phyloP scores from a whole-genome alignment of 1,284 basidiomycete genomes.

The Papiliotrema terrestris region DNA sequence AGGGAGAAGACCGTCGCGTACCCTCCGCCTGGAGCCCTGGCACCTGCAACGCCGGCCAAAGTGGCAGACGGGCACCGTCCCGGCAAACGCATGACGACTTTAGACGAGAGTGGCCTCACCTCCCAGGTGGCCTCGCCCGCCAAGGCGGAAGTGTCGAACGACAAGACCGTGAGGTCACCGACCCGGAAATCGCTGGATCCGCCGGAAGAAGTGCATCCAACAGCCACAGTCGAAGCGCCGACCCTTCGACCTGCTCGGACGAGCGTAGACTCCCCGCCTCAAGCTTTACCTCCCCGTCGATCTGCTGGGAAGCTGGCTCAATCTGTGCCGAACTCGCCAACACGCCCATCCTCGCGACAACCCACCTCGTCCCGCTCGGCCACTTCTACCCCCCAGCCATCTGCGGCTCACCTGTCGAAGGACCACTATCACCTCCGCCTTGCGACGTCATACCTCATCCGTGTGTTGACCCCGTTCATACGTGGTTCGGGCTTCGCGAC shows the following conservation, averaged over 20 bases:
- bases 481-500: slow-evolving; percentile 21
- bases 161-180: no score
- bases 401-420: slow-evolving; percentile 18
- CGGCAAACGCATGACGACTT: no score
- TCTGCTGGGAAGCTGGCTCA: no score
- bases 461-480: slow-evolving; percentile 33
- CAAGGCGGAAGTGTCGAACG: no score
- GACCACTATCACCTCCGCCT: slow-evolving; percentile 45
- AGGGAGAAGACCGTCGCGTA: background rate
- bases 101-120: no score
- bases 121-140: no score
- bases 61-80: no score
- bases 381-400: slow-evolving; percentile 8
- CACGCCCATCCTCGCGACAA: no score
- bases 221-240: background rate
- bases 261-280: background rate
- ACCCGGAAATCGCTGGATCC: no score
- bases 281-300: background rate
- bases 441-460: slow-evolving; percentile 39
- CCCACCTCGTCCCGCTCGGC: background rate
- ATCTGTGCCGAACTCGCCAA: no score
- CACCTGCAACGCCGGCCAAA: no score
- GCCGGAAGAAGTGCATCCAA: background rate
- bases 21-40: no score
- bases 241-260: background rate